Conservation (phyloP, 441 rosid species). For the Raphanus hybrid region DNA sequence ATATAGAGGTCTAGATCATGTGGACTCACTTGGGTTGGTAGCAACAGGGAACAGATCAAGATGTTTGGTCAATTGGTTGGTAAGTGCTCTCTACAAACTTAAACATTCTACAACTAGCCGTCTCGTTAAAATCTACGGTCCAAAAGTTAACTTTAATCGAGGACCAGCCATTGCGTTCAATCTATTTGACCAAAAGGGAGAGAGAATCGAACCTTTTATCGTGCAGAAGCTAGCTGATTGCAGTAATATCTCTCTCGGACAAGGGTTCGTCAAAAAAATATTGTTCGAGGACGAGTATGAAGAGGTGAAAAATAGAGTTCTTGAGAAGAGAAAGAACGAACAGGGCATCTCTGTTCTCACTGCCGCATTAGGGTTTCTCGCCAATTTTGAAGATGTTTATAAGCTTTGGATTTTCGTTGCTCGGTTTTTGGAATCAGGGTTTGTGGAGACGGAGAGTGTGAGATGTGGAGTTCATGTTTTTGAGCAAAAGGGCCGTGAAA, state of each 20-base stretch:
- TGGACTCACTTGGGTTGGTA: constrained; percentile 68
- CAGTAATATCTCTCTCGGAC: constrained; percentile 71
- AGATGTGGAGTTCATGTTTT: constrained; percentile 36
- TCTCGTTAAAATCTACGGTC: constrained; percentile 80
- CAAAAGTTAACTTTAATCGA: constrained; percentile 78
- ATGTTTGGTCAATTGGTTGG: constrained; percentile 90
- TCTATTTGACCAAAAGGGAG: constrained; percentile 84
- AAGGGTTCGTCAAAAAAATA: constrained; percentile 70
- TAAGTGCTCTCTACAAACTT: constrained; percentile 75
- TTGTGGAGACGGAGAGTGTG: constrained; percentile 85
- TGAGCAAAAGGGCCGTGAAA: constrained; percentile 33
- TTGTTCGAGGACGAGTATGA: constrained; percentile 65
- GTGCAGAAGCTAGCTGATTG: constrained; percentile 94
- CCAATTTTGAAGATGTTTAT: constrained; percentile 79
- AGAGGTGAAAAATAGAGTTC: constrained; percentile 56
- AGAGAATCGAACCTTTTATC: constrained; percentile 72
- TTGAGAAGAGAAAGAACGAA: constrained; percentile 54
- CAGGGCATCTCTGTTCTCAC: constrained; percentile 70
- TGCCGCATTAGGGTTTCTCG: constrained; percentile 78
- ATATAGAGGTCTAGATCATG: constrained; percentile 77
- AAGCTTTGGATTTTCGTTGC: constrained; percentile 86
- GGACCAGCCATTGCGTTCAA: constrained; percentile 92
- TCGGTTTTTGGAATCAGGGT: constrained; percentile 86
- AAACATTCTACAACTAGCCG: constrained; percentile 59
- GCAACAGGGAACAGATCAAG: constrained; percentile 70